Evolutionary conservation across 305 asterid genomes (phyloP).

Genomic region (Fraxinus dipetala): DNA sequence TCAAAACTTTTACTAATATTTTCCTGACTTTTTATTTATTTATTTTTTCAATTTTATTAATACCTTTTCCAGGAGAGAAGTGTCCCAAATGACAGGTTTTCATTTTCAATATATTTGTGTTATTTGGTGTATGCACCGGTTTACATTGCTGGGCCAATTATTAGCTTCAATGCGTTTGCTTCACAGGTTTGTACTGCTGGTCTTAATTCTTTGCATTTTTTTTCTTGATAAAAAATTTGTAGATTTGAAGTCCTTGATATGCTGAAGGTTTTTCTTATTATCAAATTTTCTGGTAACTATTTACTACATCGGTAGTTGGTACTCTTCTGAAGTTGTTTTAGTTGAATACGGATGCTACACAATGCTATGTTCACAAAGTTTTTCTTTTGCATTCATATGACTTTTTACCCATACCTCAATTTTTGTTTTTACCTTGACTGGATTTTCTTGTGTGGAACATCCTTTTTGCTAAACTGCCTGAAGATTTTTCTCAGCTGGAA

Average conservation of each 20-base stretch:
- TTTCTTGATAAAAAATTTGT: not conserved
- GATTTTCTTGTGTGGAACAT: not conserved
- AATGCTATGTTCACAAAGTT: not conserved
- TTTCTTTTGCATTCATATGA: not conserved
- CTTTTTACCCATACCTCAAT: not conserved
- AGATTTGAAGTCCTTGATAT: constrained; percentile 3
- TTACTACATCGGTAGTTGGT: not conserved
- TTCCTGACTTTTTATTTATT: not conserved
- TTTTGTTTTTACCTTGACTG: not conserved
- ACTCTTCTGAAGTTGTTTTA: not conserved
- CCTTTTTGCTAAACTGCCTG: not conserved
- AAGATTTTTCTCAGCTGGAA: constrained; percentile 7
- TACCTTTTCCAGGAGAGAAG: constrained; percentile 67
- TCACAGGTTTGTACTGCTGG: constrained; percentile 64
- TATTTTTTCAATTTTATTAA: constrained; percentile 14
- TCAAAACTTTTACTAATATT: not conserved
- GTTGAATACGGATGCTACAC: constrained; percentile 2
- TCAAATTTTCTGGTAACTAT: not conserved
- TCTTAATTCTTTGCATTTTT: constrained; percentile 9
- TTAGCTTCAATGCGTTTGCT: constrained; percentile 95
- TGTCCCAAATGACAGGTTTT: constrained; percentile 57
- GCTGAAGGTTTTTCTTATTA: not conserved
- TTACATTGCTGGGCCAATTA: constrained; percentile 95
- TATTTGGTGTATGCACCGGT: constrained; percentile 91
- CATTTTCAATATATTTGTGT: constrained; percentile 72